Evolutionary conservation across 208 protist genomes (phyloP).

Genomic region (Tritrichomonas foetus): DNA sequence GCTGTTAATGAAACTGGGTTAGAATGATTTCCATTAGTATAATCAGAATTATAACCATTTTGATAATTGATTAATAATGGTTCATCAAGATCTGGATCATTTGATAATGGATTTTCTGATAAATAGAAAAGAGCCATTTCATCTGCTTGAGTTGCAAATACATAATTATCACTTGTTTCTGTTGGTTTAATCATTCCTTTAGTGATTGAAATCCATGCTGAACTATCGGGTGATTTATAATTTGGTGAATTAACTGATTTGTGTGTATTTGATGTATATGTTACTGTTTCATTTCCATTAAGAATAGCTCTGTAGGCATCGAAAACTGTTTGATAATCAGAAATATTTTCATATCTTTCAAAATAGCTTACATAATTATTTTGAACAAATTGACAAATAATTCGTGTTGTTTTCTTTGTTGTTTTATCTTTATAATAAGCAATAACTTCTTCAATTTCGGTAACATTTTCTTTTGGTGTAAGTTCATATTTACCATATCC

Average conservation of each 20-base stretch:
- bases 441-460: neutral
- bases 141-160: neutral
- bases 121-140: neutral
- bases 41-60: too few species aligned
- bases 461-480: neutral
- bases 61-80: neutral
- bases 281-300: too few species aligned
- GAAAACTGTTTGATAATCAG: neutral
- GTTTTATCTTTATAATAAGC: neutral
- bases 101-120: neutral
- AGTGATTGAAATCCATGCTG: neutral
- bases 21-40: too few species aligned
- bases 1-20: neutral
- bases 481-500: neutral
- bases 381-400: neutral
- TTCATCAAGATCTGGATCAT: neutral
- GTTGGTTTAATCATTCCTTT: neutral
- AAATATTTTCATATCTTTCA: neutral
- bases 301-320: neutral
- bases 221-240: neutral
- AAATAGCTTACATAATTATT: too few species aligned
- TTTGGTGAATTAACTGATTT: too few species aligned
- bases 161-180: neutral
- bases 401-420: neutral
- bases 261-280: too few species aligned